These are phyloP conservation scores for Scheffersomyces ergatensis DNA, from an alignment of 805 yeast species.

Conservation along the genomic window DNA sequence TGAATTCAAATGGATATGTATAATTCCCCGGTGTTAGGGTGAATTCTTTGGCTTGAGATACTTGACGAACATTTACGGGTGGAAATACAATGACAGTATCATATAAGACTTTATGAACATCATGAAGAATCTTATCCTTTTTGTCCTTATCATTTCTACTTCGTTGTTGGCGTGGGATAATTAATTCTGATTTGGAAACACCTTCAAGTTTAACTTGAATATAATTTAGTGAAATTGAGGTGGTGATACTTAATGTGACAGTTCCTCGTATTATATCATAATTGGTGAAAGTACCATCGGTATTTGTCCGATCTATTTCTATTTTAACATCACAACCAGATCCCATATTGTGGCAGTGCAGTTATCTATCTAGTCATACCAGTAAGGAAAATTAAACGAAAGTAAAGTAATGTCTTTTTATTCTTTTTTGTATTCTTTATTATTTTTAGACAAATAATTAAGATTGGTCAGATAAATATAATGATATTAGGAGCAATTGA, in stretches of 20 bases:
- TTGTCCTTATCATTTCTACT: constrained; percentile 13
- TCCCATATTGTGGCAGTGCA: background rate
- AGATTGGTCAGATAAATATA: too few species aligned
- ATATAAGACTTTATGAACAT: constrained; percentile 47
- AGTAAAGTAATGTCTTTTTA: too few species aligned
- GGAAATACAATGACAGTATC: constrained; percentile 52
- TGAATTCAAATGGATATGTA: constrained; percentile 46
- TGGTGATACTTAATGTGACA: constrained; percentile 35
- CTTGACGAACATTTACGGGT: constrained; percentile 45
- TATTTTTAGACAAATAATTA: too few species aligned
- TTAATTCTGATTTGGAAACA: constrained; percentile 35
- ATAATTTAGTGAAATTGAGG: constrained; percentile 42
- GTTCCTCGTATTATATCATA: constrained; percentile 42
- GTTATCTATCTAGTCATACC: background rate
- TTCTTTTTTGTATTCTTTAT: too few species aligned
- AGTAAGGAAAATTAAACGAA: background rate
- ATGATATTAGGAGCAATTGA: too few species aligned
- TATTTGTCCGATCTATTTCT: constrained; percentile 28
- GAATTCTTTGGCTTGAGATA: constrained; percentile 41
- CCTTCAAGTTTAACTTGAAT: constrained; percentile 57
- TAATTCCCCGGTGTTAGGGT: constrained; percentile 52
- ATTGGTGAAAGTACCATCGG: constrained; percentile 46
- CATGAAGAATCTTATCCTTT: constrained; percentile 22
- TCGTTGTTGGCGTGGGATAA: constrained; percentile 18
- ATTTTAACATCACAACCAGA: constrained; percentile 23